These are phyloP conservation scores for Trichophaea hybrida DNA, from an alignment of 2,329 filamentous ascomycete genomes.

Conservation along the genomic window DNA sequence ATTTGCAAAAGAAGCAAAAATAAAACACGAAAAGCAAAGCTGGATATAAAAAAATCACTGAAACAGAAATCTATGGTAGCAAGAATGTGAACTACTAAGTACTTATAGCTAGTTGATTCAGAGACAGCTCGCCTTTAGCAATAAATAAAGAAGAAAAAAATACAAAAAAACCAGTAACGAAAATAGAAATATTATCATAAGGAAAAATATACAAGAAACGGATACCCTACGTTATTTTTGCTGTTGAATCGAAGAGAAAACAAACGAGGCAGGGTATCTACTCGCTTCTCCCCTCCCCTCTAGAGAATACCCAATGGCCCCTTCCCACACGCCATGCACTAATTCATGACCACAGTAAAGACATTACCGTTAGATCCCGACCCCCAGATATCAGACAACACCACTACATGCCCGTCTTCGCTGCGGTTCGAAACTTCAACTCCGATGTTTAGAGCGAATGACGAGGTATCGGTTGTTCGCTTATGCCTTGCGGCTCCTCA, in stretches of 20 bases:
- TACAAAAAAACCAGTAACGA: slow-evolving; percentile 11
- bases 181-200: slow-evolving; percentile 4
- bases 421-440: not conserved
- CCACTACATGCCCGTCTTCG: not conserved
- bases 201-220: slow-evolving; percentile 3
- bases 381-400: not conserved
- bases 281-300: slow-evolving; percentile 2
- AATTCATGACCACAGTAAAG: slow-evolving; percentile 11
- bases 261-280: slow-evolving; percentile 1
- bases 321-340: slow-evolving; percentile 1
- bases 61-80: not conserved
- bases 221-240: not conserved
- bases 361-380: slow-evolving; percentile 5
- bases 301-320: slow-evolving; percentile 4
- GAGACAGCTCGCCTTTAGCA: not conserved
- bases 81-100: too few relatives aligned
- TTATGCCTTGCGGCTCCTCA: slow-evolving; percentile 58
- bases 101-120: too few relatives aligned
- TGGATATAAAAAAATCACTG: slow-evolving; percentile 1
- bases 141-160: not conserved
- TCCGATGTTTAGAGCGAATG: too few relatives aligned
- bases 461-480: not conserved
- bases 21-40: slow-evolving; percentile 1
- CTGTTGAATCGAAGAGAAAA: slow-evolving; percentile 4
- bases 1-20: not conserved